Base-by-base conservation (phyloP, 305 asterid species). In the Caryopteris hybrid region DNA sequence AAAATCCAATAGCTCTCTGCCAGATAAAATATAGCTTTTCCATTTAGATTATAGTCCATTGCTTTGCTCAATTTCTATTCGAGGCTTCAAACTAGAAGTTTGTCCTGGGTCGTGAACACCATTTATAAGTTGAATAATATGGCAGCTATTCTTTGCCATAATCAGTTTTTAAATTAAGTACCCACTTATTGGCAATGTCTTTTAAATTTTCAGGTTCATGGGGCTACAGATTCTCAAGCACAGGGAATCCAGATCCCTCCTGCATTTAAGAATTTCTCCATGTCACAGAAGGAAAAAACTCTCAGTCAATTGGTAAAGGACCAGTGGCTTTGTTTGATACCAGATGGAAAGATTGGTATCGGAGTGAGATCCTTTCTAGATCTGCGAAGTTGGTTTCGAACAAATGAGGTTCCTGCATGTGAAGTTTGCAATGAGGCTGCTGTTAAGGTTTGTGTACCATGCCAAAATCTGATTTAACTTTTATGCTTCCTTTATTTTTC, bases 391-490 rank as follows among this genome's bases (percentile, higher is more conserved):
- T 93, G 96, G 97, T 93, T 93, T 63, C 85, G 83, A 22, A 78
- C 72, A 46, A 93, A 83, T 21, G 97, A 90, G 56, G 88, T 91
- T 68, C 86, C 99, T 61, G 67, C 87, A 18, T 93, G 99, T 72
- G 91, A 84, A 59, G 87, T 91, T 69, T 93, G 97, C 88, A 93
- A 93, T 22, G 97, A 93, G 84, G 91, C 95, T 70, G 96, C 96
- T 12, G 80, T 91, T 45, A 93, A 88, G 99, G 99, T 93, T 23
- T 52, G 76, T 69, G 45, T 62, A 36, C 61, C 62, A 29, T 34
- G 43, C 66, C 41, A 41, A 48, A 74, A 4, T 61, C 55, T 52
- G 48, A 18, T 48, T 60, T 66, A 51, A 6, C 50, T 61, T 48
- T 47, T 45, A 20, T 61, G 64, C 50, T 10, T 60, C 61, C 39